Evolutionary conservation across 2,329 filamentous ascomycete species (phyloP), one percentile per base, ranked within the genome.

Genomic region (Aureobasidium zeae): DNA sequence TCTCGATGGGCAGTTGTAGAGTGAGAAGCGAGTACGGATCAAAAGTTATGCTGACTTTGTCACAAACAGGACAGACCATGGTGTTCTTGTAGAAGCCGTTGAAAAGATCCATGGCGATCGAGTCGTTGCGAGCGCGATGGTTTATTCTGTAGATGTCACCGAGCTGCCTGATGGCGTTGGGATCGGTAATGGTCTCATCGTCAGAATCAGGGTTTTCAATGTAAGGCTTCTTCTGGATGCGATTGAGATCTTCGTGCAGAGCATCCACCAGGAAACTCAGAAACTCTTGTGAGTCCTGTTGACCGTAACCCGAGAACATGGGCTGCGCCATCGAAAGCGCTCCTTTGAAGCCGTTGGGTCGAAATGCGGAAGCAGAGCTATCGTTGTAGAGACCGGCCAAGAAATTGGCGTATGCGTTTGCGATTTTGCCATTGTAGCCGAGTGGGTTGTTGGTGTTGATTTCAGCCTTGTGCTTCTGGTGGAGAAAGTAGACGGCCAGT

Each of bases 81-180:
- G 89, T 96, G 32, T 93, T 96, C 67, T 96, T 95, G 74, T 96
- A 98, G 74, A 96, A 86, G 50, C 91, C 91, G 16, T 86, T 93
- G 62, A 98, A 98, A 9, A 98, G 72, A 59, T 98, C 91, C 46
- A 86, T 89, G 52, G 95, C 85, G 29, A 96, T 83, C 0, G 91
- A 96, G 58, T 96, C 87, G 53, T 98, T 94, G 41, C 91, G 81
- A 50, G 82, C 81, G 57, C 86, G 85, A 52, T 94, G 94, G 48
- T 94, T 94, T 49, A 86, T 79, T 78, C 89, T 93, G 48, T 91
- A 91, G 52, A 85, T 77, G 41, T 88, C 78, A 0, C 89, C 91
- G 68, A 98, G 86, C 51, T 82, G 76, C 46, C 79, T 76, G 57
- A 98, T 86, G 9, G 84, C 84, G 31, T 77, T 75, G 2, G 78